Base-by-base conservation (phyloP, 192 early-diverging fungal species). In the Coemansia sp. region DNA sequence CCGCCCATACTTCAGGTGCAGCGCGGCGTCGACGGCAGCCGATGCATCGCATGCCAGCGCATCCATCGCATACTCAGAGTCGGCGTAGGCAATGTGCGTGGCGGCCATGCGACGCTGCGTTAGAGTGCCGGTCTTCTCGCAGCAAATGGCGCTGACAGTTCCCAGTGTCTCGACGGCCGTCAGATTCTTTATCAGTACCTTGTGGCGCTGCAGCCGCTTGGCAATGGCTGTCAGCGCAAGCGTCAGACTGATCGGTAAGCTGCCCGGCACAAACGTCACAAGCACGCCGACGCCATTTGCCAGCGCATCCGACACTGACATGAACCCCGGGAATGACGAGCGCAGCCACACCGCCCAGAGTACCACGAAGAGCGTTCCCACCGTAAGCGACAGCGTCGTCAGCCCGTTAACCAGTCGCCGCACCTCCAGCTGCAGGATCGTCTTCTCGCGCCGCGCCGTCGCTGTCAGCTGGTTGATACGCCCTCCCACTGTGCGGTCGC, bases 41-140 rank as follows among this genome's bases (percentile, higher is more conserved):
- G 61, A 13, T 33, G 43, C 54, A 11, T 35, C 43, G 54, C 19
- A 9, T 9, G 15, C 52, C 25, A 64, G 34, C 11, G 52, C 33
- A 4, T 6, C 38, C 5, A 38, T 8, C 14, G 40, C 17, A 17
- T 48, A 0, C 38, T 65, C 69, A 9, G 11, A 1, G 41, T 73
- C 71, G 19, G 59, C 67, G 15, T 59, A 70, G 19, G 63, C 70
- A 0, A 68, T 49, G 11, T 53, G 49, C 32, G 50, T 62, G 20
- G 89, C 87, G 32, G 67, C 68, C 92, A 97, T 93, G 50, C 85
- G 79, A 81, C 89, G 86, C 61, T 86, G 83, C 13, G 95, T 97
- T 41, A 97, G 74, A 8, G 93, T 97, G 0, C 93, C 95, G n/a
- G 95, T 95, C 81, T 97, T 97, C 74, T 97, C 93, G 42, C 90